Conservation (phyloP, 495 filamentous ascomycete genomes). For the Trichoderma asperelloides region DNA sequence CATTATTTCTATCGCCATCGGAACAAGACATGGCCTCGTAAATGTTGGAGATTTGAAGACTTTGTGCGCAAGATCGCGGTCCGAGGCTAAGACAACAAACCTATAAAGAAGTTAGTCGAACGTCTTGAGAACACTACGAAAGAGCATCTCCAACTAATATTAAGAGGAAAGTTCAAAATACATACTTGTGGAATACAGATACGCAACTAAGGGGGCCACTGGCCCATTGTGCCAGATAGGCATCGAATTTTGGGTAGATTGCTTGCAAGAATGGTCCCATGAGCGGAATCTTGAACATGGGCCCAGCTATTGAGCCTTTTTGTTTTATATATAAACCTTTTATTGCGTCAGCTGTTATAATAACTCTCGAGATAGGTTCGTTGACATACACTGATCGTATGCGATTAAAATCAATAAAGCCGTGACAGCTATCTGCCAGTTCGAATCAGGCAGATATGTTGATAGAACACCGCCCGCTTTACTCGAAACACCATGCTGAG, state of each 20-base stretch:
- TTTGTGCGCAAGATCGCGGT: conserved; percentile 89
- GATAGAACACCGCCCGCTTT: background rate
- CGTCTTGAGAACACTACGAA: background rate
- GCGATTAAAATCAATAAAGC: conserved; percentile 14
- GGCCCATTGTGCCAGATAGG: conserved; percentile 83
- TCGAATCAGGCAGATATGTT: background rate
- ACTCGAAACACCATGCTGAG: background rate
- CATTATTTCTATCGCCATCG: conserved; percentile 87
- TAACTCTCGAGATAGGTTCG: background rate
- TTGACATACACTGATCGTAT: conserved; percentile 16
- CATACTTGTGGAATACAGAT: conserved; percentile 95
- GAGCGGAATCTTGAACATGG: conserved; percentile 75
- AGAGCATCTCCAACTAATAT: background rate
- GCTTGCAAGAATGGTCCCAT: conserved; percentile 89
- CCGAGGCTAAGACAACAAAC: conserved; percentile 95
- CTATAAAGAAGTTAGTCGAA: conserved; percentile 19
- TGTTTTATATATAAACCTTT: conserved; percentile 71
- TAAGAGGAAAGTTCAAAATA: background rate
- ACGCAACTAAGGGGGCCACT: conserved; percentile 86
- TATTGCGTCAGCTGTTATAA: background rate
- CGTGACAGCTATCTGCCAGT: conserved; percentile 15
- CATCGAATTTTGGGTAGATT: conserved; percentile 74
- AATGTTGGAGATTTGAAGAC: conserved; percentile 90
- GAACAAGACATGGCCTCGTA: conserved; percentile 94
- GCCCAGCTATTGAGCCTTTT: conserved; percentile 76